Base-by-base conservation (phyloP, 805 yeast genomes). In the Candida pseudofarinosa region DNA sequence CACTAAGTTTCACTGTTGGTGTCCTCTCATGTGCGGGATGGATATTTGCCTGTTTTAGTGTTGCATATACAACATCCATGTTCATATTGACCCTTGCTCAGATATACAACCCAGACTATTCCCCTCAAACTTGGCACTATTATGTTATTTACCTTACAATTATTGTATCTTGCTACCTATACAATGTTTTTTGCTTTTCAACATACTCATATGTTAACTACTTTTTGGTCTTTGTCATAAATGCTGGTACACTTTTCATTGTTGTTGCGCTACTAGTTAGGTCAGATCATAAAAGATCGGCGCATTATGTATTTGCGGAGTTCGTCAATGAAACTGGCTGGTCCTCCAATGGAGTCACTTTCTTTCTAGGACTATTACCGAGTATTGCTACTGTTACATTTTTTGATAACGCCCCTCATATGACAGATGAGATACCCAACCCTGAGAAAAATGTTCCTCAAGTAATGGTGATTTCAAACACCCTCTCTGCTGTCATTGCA, bases 391-490 rank as follows among this genome's bases (percentile, higher is more conserved):
- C 58, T 26, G 57, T 65, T 35, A 53, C 65, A 4, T 58, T 65
- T 39, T 63, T 59, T 41, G 71, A 65, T 47, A 59, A 64, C 4
- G 60, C 61, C 2, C 56, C 63, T 6, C 69, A 63, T 43, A 54
- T 61, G 51, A 63, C 68, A 2, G 67, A 63, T 42, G 68, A 64
- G 47, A 56, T 63, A 14, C 54, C 55, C 16, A 40, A 51, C 19
- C 63, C 67, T 3, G 59, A 48, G 34, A 58, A 53, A 41, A 52
- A 62, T 38, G 53, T 64, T 33, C 67, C 68, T n/a, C 56, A 54
- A 36, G 71, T 66, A 2, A 52, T 64, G 51, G 49, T 62, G 37
- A 53, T 58, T 16, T 58, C 64, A 30, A 59, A 62, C 19, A 42
- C 49, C 2, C 41, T 55, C 8, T 55, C 60, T 8, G 57, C 61